Conservation (phyloP, 129 eudicot genomes). For the Escallonia rubra region DNA sequence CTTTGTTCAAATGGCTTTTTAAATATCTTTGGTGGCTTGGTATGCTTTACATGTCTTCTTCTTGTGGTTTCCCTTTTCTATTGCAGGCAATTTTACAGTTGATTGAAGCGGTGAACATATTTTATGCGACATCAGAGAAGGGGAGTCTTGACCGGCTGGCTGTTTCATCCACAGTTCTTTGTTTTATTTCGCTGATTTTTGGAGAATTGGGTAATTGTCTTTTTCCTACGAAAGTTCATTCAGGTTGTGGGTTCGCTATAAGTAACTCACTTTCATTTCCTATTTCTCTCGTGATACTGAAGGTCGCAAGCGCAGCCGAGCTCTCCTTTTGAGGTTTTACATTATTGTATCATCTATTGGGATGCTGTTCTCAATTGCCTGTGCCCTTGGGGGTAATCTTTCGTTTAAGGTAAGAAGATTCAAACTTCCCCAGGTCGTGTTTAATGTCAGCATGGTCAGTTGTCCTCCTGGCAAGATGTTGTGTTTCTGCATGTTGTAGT, state of each 20-base stretch:
- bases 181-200: conserved; percentile 48
- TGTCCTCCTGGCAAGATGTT: background rate
- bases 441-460: background rate
- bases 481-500: background rate
- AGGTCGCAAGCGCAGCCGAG: conserved; percentile 77
- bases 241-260: background rate
- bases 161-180: conserved; percentile 33
- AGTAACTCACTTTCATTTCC: background rate
- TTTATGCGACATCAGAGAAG: conserved; percentile 26
- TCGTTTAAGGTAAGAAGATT: conserved; percentile 32
- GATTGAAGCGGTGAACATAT: conserved; percentile 28
- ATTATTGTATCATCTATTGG: conserved; percentile 43
- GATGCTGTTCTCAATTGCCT: conserved; percentile 31
- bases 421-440: background rate
- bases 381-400: conserved; percentile 24
- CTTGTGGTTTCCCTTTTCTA: conserved; percentile 10
- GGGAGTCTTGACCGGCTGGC: conserved; percentile 33
- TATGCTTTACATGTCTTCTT: background rate
- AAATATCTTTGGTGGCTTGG: too few species aligned
- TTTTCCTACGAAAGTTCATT: background rate
- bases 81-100: conserved; percentile 55
- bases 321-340: conserved; percentile 46
- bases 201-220: conserved; percentile 64
- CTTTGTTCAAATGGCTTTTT: too few species aligned
- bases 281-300: conserved; percentile 13